Percentiles rank a stretch among this genome's conserved stretches.
Evolutionary conservation across 129 eudicot genomes (phyloP).

Genomic region (Flaveria ramosissima): DNA sequence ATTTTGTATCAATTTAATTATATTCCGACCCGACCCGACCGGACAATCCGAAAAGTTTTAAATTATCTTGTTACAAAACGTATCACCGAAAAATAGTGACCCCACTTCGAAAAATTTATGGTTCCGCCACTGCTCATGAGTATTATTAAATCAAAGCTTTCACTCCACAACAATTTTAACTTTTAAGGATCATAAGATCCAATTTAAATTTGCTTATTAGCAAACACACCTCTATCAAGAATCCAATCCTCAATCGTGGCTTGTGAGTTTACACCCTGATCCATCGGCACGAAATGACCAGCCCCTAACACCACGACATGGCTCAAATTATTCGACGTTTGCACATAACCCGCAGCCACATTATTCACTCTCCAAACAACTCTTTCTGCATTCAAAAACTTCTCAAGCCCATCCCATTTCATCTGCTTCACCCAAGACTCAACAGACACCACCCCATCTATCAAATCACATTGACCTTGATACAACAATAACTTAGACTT

Average conservation of each 20-base stretch:
- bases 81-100: too few species aligned
- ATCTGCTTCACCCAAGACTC: slow-evolving; percentile 75
- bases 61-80: too few species aligned
- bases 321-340: slow-evolving; percentile 61
- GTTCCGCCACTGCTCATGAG: neutral
- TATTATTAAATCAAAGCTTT: neutral
- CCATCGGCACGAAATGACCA: slow-evolving; percentile 93
- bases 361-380: slow-evolving; percentile 71
- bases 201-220: neutral
- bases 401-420: slow-evolving; percentile 64
- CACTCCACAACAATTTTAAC: neutral
- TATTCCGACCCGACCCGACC: too few species aligned
- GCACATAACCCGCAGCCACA: slow-evolving; percentile 78
- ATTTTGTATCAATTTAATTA: too few species aligned
- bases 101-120: too few species aligned
- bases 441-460: slow-evolving; percentile 79
- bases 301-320: slow-evolving; percentile 68
- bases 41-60: too few species aligned
- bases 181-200: neutral
- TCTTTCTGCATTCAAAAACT: slow-evolving; percentile 65
- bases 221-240: slow-evolving; percentile 60
- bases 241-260: slow-evolving; percentile 88
- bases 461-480: slow-evolving; percentile 82
- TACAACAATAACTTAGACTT: slow-evolving; percentile 64
- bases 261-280: slow-evolving; percentile 71